Conservation (phyloP, 2,329 filamentous ascomycete genomes). For the Passalora sequoiae region DNA sequence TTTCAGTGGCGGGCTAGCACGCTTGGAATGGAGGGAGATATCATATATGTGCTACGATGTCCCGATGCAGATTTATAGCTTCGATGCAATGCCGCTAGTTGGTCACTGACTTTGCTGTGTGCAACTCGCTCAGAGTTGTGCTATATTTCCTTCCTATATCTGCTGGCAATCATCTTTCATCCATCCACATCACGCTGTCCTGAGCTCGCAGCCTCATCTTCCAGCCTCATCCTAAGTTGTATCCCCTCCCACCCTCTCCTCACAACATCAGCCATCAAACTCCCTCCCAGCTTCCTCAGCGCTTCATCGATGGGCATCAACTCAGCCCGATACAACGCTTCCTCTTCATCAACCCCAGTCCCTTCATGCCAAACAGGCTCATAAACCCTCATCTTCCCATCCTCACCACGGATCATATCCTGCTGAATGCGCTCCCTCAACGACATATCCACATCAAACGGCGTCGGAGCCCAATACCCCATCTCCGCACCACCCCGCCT, state of each 20-base stretch:
- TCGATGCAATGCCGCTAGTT: no score
- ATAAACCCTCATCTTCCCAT: conserved; percentile 39
- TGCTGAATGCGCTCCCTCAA: conserved; percentile 36
- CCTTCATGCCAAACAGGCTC: conserved; percentile 43
- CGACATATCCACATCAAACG: conserved; percentile 35
- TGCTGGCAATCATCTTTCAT: no score
- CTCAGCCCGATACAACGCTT: conserved; percentile 40
- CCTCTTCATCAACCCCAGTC: conserved; percentile 47
- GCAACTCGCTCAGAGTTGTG: no score
- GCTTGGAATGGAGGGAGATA: no score
- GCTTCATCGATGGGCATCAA: conserved; percentile 44
- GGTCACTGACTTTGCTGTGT: no score
- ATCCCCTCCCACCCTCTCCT: conserved; percentile 43
- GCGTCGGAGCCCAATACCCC: conserved; percentile 30
- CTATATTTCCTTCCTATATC: no score
- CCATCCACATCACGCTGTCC: no score
- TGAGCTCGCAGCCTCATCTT: conserved; percentile 14
- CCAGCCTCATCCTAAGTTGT: conserved; percentile 34
- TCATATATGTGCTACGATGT: no score
- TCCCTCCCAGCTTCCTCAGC: conserved; percentile 35
- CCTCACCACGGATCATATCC: conserved; percentile 30
- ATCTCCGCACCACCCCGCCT: background rate
- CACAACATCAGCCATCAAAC: conserved; percentile 45
- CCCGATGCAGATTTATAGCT: no score
- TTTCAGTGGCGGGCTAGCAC: no score